Conservation (phyloP, 164 flowering plant species). For the Magnolia kwangsiensis region DNA sequence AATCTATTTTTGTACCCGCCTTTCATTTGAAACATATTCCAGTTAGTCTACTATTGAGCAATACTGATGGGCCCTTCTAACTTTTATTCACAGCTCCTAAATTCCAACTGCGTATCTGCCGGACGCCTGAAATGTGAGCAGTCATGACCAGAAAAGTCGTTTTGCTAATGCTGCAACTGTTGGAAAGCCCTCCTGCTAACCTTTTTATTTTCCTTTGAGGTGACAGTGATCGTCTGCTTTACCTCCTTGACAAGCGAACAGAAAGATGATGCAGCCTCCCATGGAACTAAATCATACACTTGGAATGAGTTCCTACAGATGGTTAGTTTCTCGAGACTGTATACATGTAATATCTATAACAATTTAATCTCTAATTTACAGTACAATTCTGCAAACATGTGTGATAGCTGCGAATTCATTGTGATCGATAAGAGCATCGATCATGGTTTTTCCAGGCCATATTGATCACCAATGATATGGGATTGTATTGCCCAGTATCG, state of each 20-base stretch:
- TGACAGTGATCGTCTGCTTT: conserved; percentile 72
- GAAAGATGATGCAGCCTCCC: conserved; percentile 28
- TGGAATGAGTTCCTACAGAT: conserved; percentile 74
- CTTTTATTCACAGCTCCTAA: conserved; percentile 56
- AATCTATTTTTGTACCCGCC: not conserved
- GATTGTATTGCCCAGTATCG: too few relatives aligned
- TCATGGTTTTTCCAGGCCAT: too few relatives aligned
- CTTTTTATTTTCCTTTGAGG: conserved; percentile 7
- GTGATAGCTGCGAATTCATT: not conserved
- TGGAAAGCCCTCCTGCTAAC: conserved; percentile 16
- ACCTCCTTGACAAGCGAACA: conserved; percentile 55
- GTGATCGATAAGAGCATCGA: not conserved
- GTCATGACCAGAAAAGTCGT: not conserved
- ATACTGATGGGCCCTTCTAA: not conserved
- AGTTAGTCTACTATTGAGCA: not conserved
- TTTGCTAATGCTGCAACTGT: not conserved
- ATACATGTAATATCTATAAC: not conserved
- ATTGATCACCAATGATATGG: too few relatives aligned
- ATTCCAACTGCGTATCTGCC: conserved; percentile 53
- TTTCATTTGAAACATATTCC: not conserved
- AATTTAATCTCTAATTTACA: not conserved
- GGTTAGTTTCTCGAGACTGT: conserved; percentile 40
- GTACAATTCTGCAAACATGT: not conserved
- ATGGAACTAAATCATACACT: conserved; percentile 56
- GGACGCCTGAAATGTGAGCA: conserved; percentile 59